phyloP scores from a whole-genome alignment of 441 rosid genomes.

The Erodium texanum region DNA sequence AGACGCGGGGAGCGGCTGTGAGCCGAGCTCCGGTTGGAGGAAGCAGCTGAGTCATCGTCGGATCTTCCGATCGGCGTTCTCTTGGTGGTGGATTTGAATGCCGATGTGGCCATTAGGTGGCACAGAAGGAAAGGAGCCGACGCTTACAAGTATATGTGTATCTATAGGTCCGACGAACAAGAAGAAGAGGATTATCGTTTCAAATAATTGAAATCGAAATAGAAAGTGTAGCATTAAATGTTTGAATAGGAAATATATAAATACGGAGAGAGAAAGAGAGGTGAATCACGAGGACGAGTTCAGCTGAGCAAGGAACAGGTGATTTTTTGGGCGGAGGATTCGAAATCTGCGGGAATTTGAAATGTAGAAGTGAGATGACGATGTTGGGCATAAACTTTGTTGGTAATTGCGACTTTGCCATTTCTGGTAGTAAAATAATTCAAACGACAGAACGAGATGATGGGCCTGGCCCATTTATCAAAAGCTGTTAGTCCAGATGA shows the following conservation, averaged over 20 bases:
- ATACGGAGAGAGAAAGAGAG: no score
- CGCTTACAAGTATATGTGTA: background rate
- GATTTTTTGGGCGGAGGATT: background rate
- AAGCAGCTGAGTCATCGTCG: constrained; percentile 28
- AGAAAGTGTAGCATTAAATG: no score
- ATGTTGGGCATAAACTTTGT: background rate
- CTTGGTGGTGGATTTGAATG: constrained; percentile 58
- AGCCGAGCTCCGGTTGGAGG: constrained; percentile 31
- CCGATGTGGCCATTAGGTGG: constrained; percentile 60
- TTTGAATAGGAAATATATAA: no score
- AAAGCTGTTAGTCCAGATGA: no score
- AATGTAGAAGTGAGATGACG: background rate
- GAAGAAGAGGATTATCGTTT: background rate
- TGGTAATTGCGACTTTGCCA: background rate
- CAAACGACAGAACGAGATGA: no score
- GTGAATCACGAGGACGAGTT: background rate
- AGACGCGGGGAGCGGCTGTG: constrained; percentile 72
- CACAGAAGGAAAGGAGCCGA: background rate
- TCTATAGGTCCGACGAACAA: background rate
- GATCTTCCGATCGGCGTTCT: constrained; percentile 38
- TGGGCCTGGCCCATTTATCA: no score
- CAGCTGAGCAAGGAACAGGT: background rate
- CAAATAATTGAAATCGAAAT: no score
- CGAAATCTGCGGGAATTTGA: background rate
- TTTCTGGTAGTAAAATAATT: no score